Base-by-base conservation (phyloP, 1,284 basidiomycete species). In the Omphalotus olearius region DNA sequence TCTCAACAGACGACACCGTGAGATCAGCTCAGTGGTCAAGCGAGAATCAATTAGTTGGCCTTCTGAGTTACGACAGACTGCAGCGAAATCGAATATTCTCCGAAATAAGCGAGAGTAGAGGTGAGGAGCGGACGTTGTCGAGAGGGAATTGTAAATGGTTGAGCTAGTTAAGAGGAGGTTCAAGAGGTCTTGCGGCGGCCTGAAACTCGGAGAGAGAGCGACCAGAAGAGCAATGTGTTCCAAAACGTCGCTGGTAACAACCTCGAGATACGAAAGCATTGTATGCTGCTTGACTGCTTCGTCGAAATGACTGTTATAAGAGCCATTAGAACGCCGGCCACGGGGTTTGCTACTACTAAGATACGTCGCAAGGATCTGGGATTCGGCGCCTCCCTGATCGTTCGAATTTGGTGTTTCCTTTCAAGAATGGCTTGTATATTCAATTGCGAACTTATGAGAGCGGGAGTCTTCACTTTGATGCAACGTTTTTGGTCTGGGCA, bases 61-160 rank as follows among this genome's bases (percentile, higher is more conserved):
- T 51, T 49, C 50, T 51, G 60, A 64, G 13, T 76, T 62, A 16
- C 78, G 69, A 49, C 62, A 56, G n/a, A 66, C 61, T 0, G 72
- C 69, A 0, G 56, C 59, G n/a, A n/a, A 11, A 60, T 85, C 83
- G 56, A 85, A 88, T 50, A 69, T 72, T 18, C 65, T 62, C 11
- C 70, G 69, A 62, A 83, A 89, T 4, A 88, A 70, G 50, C 69
- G 64, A 6, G 83, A 82, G 60, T 87, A 88, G 35, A 88, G 70
- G 45, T 80, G 72, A 0, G 84, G 78, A 46, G 78, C 80, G 17
- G 65, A 57, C 9, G 60, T 56, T 48, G 72, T 47, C 52, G 68
- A 69, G 11, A 88, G 70, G 4, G 70, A 62, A 23, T 64, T 61
- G 49, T 80, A 65, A 11, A 85, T 60, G 0, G 66, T 61, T 1